Conservation (phyloP, 2,329 filamentous ascomycete genomes). For the Fusarium musae region DNA sequence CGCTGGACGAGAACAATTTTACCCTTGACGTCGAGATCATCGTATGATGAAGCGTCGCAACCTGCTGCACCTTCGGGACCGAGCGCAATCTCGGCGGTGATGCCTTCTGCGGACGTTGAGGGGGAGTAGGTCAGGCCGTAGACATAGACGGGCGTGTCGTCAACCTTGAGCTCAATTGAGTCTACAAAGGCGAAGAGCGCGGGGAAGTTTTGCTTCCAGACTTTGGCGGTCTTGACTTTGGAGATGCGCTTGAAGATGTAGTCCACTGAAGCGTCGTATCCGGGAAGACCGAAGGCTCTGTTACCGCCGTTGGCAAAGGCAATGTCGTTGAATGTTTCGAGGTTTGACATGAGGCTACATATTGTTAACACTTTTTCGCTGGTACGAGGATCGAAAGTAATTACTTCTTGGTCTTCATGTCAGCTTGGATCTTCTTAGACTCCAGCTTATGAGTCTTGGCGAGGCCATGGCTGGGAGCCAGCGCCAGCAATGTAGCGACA, state of each 20-base stretch:
- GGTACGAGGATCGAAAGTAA: fast-evolving
- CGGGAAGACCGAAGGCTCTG: slow-evolving; percentile 63
- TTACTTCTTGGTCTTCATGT: slow-evolving; percentile 34
- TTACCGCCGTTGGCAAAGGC: slow-evolving; percentile 58
- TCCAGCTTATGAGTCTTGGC: slow-evolving; percentile 27
- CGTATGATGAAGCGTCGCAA: slow-evolving; percentile 32
- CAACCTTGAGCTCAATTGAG: slow-evolving; percentile 50
- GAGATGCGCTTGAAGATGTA: slow-evolving; percentile 60
- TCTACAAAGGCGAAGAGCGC: slow-evolving; percentile 59
- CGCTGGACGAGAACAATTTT: slow-evolving; percentile 44
- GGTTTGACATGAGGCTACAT: slow-evolving; percentile 22
- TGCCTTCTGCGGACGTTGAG: slow-evolving; percentile 29
- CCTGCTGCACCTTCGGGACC: slow-evolving; percentile 39
- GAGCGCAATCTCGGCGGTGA: slow-evolving; percentile 35
- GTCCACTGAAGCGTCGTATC: slow-evolving; percentile 61
- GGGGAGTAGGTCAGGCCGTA: slow-evolving; percentile 38
- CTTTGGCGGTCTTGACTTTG: slow-evolving; percentile 50
- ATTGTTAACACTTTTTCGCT: neutral
- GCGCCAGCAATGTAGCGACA: slow-evolving; percentile 15
- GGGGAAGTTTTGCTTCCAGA: slow-evolving; percentile 61
- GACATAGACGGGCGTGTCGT: slow-evolving; percentile 29
- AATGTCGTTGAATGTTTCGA: slow-evolving; percentile 33
- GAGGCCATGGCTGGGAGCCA: slow-evolving; percentile 3
- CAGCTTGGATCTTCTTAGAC: slow-evolving; percentile 25
- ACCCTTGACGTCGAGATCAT: slow-evolving; percentile 35